Base-by-base conservation (phyloP, 805 yeast species). In the Kuraishia floccosa region DNA sequence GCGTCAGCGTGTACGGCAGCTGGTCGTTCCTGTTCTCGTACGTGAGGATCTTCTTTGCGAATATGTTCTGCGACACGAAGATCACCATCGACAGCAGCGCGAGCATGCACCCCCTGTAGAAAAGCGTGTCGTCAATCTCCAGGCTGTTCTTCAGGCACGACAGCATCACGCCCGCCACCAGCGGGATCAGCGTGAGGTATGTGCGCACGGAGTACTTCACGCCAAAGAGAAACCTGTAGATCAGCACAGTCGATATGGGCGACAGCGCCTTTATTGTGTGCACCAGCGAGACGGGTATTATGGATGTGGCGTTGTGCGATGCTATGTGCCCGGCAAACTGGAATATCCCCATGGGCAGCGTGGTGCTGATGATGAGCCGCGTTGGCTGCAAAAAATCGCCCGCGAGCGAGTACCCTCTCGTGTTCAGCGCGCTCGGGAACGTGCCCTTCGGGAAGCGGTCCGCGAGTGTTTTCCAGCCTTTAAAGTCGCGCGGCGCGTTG, bases 261-360 rank as follows among this genome's bases (percentile, higher is more conserved):
- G 94, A 78, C 24, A 89, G 60, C 2, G 96, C 91, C 58, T 91
- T 91, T 43, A 89, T 76, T 6, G 96, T 86, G 52, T 89, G 96
- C 14, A 91, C 96, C 40, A 87, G 58, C 4, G 96, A 82, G n/a
- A 91, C 96, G 0, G 96, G 96, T 31, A 91, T 83, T 37, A 82
- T 54, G 2, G 87, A 70, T 2, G 96, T 86, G n/a, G 97, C 89
- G 48, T 82, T 81, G 50, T 87, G 96, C 6, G 93, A 73, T 10
- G 93, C 72, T 38, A 87, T 74, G 53, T 89, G 97, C 14, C 97
- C 98, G 14, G 78, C 61, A 41, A 89, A 82, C 59, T 89, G 97
- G 58, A 89, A 91, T 37, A 76, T 60, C 6, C 96, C 97, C 94
- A 89, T 85, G 13, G 97, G 97, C 15, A 84, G 69, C 0, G 94